phyloP scores from a whole-genome alignment of 306 rosid species.

The Neltuma alba region DNA sequence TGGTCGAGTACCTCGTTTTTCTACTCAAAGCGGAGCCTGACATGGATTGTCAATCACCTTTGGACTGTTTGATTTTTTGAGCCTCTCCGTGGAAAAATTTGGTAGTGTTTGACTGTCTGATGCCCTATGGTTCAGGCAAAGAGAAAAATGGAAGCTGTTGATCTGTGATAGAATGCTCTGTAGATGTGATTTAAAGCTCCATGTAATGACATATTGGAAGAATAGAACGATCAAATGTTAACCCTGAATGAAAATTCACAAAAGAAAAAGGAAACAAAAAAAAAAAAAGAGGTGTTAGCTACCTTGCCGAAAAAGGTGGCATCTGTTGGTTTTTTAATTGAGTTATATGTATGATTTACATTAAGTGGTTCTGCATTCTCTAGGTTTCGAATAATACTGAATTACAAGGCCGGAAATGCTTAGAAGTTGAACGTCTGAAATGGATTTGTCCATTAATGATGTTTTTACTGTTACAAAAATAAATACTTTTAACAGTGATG shows the following conservation, averaged over 20 bases:
- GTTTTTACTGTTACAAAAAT: no score
- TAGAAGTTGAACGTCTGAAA: no score
- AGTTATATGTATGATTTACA: background rate
- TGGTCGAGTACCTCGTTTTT: constrained; percentile 74
- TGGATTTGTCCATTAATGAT: no score
- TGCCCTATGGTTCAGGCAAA: background rate
- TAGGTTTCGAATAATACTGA: background rate
- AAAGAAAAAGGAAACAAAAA: no score
- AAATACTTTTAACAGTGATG: no score
- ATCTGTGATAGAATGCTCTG: background rate
- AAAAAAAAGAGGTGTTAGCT: no score
- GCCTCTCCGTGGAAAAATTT: background rate
- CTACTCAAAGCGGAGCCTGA: constrained; percentile 81
- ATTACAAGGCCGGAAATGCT: background rate
- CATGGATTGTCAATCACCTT: background rate
- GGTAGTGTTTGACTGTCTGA: background rate
- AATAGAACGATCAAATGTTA: background rate
- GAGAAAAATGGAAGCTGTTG: background rate
- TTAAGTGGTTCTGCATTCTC: background rate
- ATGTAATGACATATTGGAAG: background rate
- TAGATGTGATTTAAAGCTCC: background rate
- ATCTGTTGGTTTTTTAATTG: background rate
- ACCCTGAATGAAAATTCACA: background rate
- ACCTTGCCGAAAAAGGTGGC: background rate
- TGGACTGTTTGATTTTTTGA: background rate